Percentiles rank a stretch among this genome's conserved stretches.
These are phyloP conservation scores for Pythium rhizo-oryzae DNA, from an alignment of 352 stramenopile genomes.

Conservation along the genomic window DNA sequence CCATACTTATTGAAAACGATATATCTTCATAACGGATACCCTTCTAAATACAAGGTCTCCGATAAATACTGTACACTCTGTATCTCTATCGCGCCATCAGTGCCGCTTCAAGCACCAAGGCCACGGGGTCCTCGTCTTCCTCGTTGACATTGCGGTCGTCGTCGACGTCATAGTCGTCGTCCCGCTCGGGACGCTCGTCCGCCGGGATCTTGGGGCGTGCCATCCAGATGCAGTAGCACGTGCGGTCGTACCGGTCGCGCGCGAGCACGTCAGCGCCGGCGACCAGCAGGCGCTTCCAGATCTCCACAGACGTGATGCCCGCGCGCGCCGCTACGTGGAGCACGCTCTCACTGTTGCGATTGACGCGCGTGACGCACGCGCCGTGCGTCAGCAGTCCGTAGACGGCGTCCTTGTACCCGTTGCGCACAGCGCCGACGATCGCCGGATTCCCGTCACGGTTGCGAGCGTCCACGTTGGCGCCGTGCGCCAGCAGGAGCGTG, in stretches of 20 bases:
- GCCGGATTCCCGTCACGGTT: conserved; percentile 28
- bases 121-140: not conserved
- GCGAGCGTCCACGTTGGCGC: conserved; percentile 18
- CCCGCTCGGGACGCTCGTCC: not conserved
- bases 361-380: not conserved
- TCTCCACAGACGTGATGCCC: conserved; percentile 28
- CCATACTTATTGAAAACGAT: not conserved
- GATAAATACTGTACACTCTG: not conserved
- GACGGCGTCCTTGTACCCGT: conserved; percentile 27
- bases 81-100: conserved; percentile 2
- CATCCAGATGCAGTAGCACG: conserved; percentile 31
- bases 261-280: conserved; percentile 35
- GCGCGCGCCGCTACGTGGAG: conserved; percentile 37
- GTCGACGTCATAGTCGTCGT: not conserved
- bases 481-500: conserved; percentile 29
- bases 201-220: conserved; percentile 18
- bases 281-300: conserved; percentile 31
- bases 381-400: conserved; percentile 5
- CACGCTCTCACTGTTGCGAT: conserved; percentile 26
- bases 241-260: conserved; percentile 31
- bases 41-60: not conserved
- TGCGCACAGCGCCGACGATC: conserved; percentile 32
- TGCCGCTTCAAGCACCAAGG: not conserved
- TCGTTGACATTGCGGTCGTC: not conserved
- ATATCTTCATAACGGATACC: not conserved